These are phyloP conservation scores for Gypsophila paniculata DNA, from an alignment of 179 eudicot genomes.

Conservation along the genomic window DNA sequence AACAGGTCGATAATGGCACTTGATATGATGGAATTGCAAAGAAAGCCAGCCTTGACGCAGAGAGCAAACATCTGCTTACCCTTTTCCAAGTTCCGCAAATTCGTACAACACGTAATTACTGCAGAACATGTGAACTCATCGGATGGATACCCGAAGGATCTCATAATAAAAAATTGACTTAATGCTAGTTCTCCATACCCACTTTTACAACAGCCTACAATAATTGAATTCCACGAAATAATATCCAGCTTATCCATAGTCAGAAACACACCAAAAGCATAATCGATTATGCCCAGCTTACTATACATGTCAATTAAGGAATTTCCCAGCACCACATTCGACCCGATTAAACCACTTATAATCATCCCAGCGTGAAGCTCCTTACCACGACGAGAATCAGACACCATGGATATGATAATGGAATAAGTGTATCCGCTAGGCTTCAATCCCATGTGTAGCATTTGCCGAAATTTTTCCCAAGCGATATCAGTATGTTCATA, in stretches of 20 bases:
- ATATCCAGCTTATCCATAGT: slow-evolving; percentile 37
- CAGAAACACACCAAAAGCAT: slow-evolving; percentile 35
- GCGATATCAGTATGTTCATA: slow-evolving; percentile 36
- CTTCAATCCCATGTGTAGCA: slow-evolving; percentile 41
- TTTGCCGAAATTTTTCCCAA: slow-evolving; percentile 37
- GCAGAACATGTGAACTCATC: slow-evolving; percentile 38
- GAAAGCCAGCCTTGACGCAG: slow-evolving; percentile 36
- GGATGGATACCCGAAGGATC: slow-evolving; percentile 28
- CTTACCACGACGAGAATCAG: slow-evolving; percentile 23
- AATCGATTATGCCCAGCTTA: slow-evolving; percentile 29
- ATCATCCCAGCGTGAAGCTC: slow-evolving; percentile 40
- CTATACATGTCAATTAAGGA: slow-evolving; percentile 38
- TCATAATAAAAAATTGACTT: slow-evolving; percentile 31
- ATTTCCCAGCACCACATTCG: slow-evolving; percentile 38
- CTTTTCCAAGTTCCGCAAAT: slow-evolving; percentile 31
- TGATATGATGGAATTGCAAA: slow-evolving; percentile 36
- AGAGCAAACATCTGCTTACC: slow-evolving; percentile 38
- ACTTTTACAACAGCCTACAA: slow-evolving; percentile 25
- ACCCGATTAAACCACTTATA: slow-evolving; percentile 32
- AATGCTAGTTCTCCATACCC: slow-evolving; percentile 28
- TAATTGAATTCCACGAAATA: slow-evolving; percentile 43
- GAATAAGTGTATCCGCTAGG: slow-evolving; percentile 37
- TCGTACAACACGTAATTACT: slow-evolving; percentile 31
- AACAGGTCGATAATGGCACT: slow-evolving; percentile 44
- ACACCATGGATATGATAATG: slow-evolving; percentile 31